Base-by-base conservation (phyloP, 768 basidiomycete species). In the Boletus edulis region DNA sequence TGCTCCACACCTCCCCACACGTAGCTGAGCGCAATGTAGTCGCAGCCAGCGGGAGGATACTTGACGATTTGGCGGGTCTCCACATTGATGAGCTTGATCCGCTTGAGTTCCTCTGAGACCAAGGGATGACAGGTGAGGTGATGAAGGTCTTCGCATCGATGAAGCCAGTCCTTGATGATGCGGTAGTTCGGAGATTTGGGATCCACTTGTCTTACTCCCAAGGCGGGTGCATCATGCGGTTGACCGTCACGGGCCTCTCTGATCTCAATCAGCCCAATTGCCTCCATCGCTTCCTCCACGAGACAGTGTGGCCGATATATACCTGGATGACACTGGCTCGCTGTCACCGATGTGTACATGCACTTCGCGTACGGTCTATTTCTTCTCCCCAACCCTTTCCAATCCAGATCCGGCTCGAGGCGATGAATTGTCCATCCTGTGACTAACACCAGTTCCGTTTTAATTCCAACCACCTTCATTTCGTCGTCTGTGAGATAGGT, bases 11-110 rank as follows among this genome's bases (percentile, higher is more conserved):
- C 45, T 18, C 64, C 58, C 64, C 58, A 62, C 10, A 65, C 58
- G 13, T 64, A 62, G 14, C 60, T 66, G 29, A 54, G 52, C 1
- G 64, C 46, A 29, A 58, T 14, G 18, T 51, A 66, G 5, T 55
- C 52, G 40, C 61, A 54, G 20, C 51, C 34, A 4, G 34, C 32
- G 1, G 20, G 14, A 2, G 49, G 61, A 51, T 60, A 56, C 20
- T 7, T 10, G 41, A 57, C 45, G 20, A 57, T 51, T 27, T 52
- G 37, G 31, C 55, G 55, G 6, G 58, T 44, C 11, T 49, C 56
- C 2, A 54, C 49, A 14, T 64, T 27, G 22, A 57, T 9, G 12
- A 61, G 50, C 12, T 58, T 56, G 53, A 54, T 56, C 40, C 49
- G 14, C 40, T 42, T 31, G 11, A 51, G 38, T 17, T 15, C 47